Evolutionary conservation across 192 early-diverging fungal species (phyloP).

Genomic region (Podila verticillata): DNA sequence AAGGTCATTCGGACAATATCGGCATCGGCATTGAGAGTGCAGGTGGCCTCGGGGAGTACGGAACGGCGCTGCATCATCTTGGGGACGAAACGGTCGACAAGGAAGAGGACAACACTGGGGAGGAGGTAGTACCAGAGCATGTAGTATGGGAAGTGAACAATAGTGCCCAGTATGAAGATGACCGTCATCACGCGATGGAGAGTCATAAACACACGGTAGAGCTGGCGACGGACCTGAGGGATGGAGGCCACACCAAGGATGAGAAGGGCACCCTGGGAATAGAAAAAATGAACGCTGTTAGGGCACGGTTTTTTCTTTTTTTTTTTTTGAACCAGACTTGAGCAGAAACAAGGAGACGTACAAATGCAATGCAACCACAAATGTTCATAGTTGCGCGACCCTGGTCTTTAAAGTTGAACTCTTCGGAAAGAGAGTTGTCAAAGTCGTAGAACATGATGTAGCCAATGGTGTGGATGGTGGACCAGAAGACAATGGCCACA

Average conservation of each 20-base stretch:
- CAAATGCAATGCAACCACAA: conserved; percentile 34
- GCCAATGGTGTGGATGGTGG: conserved; percentile 31
- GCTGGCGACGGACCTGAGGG: conserved; percentile 32
- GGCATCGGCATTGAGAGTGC: conserved; percentile 35
- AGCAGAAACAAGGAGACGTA: conserved; percentile 5
- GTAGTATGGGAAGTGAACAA: conserved; percentile 43
- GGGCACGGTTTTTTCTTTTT: background rate
- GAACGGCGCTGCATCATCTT: conserved; percentile 34
- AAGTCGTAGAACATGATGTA: conserved; percentile 34
- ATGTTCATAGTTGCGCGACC: conserved; percentile 42
- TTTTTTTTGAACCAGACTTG: background rate
- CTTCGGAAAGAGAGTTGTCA: conserved; percentile 1
- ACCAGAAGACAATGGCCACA: conserved; percentile 37
- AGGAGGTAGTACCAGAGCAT: conserved; percentile 48
- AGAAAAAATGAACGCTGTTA: background rate
- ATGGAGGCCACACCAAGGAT: conserved; percentile 34
- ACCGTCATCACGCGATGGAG: conserved; percentile 41
- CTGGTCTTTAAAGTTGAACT: conserved; percentile 33
- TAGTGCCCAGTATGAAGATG: conserved; percentile 33
- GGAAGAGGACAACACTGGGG: conserved; percentile 33
- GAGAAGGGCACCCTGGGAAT: conserved; percentile 12
- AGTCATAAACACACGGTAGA: conserved; percentile 28
- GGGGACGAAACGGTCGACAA: conserved; percentile 40
- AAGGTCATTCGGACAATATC: conserved; percentile 47
- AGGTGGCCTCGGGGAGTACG: conserved; percentile 15